These are phyloP conservation scores for Cyclotella atomus DNA, from an alignment of 108 stramenopile species.

Conservation along the genomic window DNA sequence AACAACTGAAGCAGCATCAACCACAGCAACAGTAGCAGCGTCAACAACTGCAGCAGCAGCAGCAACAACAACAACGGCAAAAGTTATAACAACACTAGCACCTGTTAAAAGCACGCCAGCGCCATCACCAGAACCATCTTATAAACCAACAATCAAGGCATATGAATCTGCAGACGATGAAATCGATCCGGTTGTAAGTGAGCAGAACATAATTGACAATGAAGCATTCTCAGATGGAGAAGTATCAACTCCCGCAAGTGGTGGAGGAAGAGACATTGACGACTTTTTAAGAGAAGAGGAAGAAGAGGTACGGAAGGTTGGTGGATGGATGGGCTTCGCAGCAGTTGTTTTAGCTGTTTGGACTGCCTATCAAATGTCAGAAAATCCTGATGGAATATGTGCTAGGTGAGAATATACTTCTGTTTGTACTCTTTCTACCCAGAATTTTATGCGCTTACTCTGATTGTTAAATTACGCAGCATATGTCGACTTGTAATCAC, in stretches of 20 bases:
- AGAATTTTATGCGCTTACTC: background rate
- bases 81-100: background rate
- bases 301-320: conserved; percentile 66
- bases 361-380: conserved; percentile 84
- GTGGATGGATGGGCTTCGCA: conserved; percentile 64
- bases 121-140: conserved; percentile 9
- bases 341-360: conserved; percentile 70
- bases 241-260: background rate
- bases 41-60: background rate
- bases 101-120: background rate
- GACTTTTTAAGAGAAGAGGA: conserved; percentile 52
- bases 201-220: conserved; percentile 23
- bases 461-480: conserved; percentile 21
- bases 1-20: background rate
- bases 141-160: conserved; percentile 21
- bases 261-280: conserved; percentile 23
- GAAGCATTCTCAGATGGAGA: conserved; percentile 40
- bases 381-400: conserved; percentile 84
- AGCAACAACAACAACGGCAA: background rate
- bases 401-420: conserved; percentile 50
- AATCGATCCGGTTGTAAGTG: conserved; percentile 37
- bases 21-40: background rate
- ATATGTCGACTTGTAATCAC: conserved; percentile 41
- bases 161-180: conserved; percentile 42
- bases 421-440: background rate